Base-by-base conservation (phyloP, 2,329 filamentous ascomycete species). In the Colletotrichum sp. region DNA sequence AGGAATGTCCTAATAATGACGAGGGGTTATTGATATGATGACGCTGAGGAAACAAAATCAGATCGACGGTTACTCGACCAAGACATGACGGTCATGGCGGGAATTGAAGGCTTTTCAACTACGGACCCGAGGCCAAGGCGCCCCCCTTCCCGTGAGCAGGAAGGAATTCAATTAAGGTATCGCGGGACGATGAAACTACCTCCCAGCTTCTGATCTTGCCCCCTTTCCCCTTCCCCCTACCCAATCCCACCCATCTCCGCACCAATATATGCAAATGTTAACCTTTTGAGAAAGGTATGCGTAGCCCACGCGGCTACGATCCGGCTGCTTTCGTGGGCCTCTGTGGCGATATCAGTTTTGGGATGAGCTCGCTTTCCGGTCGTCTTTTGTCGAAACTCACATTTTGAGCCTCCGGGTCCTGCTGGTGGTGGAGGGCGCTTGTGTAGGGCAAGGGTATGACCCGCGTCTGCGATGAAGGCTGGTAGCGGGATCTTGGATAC, bases 111-210 rank as follows among this genome's bases (percentile, higher is more conserved):
- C 62, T 74, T 58, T 74, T 74, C 68, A 72, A 71, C 29, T n/a
- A 63, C 63, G 36, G 31, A 54, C 18, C n/a, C 8, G 27, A 31
- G 34, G n/a, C 43, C 21, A 63, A n/a, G 34, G 15, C 62, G 31
- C 43, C 18, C 8, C 29, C 18, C 31, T 62, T 12, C 67, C 68
- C 55, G 34, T 36, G 33, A 15, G 6, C 24, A 36, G 43, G 21
- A 54, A 36, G 58, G 12, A 29, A 18, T 63, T 64, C 57, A 36
- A 67, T 38, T 65, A 58, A 61, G 59, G 34, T 54, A 51, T 16
- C 18, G 47, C 69, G 68, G 69, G 63, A 74, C 34, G 63, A 63
- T 72, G 57, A 72, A 74, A 72, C 34, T 58, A n/a, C n/a, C 31
- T 33, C 43, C n/a, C 36, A 29, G 29, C 31, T 38, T 16, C 47